Conservation (phyloP, 345 rosid species). For the Salix caprea region DNA sequence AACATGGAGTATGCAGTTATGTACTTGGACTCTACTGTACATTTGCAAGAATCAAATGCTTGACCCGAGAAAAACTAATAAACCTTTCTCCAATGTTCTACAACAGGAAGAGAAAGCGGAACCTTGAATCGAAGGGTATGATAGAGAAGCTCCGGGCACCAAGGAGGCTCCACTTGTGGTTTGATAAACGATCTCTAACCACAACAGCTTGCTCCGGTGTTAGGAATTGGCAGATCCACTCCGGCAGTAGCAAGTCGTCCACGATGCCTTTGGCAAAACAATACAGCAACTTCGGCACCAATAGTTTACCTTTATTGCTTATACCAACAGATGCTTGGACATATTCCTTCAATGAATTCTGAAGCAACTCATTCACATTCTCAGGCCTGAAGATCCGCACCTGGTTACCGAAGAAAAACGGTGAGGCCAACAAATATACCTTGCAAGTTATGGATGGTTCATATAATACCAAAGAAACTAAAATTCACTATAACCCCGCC, state of each 20-base stretch:
- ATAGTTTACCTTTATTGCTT: constrained; percentile 44
- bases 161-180: constrained; percentile 43
- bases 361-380: constrained; percentile 42
- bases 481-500: not conserved
- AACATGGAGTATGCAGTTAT: no score
- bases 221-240: constrained; percentile 60
- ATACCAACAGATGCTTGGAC: constrained; percentile 52
- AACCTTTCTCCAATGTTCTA: constrained; percentile 9
- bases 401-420: constrained; percentile 22
- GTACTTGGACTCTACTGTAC: no score
- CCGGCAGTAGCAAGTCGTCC: constrained; percentile 39
- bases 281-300: constrained; percentile 57
- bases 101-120: constrained; percentile 49
- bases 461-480: not conserved
- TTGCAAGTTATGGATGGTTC: not conserved
- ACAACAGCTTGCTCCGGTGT: constrained; percentile 40
- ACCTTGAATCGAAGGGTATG: constrained; percentile 54
- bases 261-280: constrained; percentile 43
- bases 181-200: constrained; percentile 40
- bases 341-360: constrained; percentile 46
- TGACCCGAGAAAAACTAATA: not conserved
- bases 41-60: not conserved
- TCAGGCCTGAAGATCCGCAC: constrained; percentile 57
- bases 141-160: constrained; percentile 46
- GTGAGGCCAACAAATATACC: not conserved